A percentile compares a stretch with the other conserved stretches of the same genome.
phyloP scores from a whole-genome alignment of 768 basidiomycete species.

The Omphalotus guepiniiformis region DNA sequence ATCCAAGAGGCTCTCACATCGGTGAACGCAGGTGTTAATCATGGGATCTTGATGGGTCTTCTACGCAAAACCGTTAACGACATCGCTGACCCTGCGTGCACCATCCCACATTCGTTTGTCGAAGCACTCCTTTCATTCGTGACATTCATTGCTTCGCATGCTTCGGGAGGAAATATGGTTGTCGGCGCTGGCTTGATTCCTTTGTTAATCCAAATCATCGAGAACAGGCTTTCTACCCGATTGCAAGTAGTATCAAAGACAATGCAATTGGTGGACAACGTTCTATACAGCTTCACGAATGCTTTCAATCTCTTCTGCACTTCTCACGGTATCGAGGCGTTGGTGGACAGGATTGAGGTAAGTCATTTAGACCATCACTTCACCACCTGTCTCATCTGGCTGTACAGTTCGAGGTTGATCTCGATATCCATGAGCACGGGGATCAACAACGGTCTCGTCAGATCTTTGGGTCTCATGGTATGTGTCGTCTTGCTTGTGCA shows the following conservation, averaged over 20 bases:
- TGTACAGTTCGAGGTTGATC: conserved; percentile 60
- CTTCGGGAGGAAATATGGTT: conserved; percentile 87
- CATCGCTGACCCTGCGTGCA: conserved; percentile 61
- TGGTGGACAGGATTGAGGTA: conserved; percentile 88
- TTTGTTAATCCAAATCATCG: conserved; percentile 83
- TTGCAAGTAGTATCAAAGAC: conserved; percentile 82
- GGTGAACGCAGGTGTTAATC: conserved; percentile 93
- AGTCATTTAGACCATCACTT: no score
- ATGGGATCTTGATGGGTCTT: conserved; percentile 89
- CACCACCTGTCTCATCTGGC: conserved; percentile 10
- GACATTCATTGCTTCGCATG: conserved; percentile 80
- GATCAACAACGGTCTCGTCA: conserved; percentile 39
- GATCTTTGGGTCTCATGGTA: conserved; percentile 50
- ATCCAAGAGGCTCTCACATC: conserved; percentile 85
- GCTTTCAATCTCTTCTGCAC: conserved; percentile 86
- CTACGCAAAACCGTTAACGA: conserved; percentile 78
- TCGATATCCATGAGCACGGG: conserved; percentile 56
- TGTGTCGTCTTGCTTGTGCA: conserved; percentile 12
- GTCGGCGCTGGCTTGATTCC: conserved; percentile 92
- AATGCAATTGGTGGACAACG: conserved; percentile 88
- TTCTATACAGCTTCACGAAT: conserved; percentile 84
- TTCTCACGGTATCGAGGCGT: conserved; percentile 75
- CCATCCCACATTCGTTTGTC: conserved; percentile 66
- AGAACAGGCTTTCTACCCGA: conserved; percentile 66
- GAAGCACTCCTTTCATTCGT: conserved; percentile 87